Percentiles rank a stretch among this genome's conserved stretches.
Evolutionary conservation across 2,329 filamentous ascomycete genomes (phyloP).

Genomic region (Penicillium sumatraense): DNA sequence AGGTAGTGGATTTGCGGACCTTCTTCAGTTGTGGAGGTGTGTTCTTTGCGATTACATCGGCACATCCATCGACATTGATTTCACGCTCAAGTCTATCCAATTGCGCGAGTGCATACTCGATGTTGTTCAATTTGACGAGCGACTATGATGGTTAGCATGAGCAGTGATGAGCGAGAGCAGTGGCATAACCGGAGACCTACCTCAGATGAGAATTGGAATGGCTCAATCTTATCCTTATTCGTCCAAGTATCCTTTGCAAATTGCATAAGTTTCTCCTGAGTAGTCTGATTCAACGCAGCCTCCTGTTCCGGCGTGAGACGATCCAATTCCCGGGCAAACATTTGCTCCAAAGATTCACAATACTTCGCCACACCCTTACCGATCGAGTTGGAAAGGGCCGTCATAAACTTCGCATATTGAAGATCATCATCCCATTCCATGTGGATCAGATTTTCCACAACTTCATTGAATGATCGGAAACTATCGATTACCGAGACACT

Average conservation of each 20-base stretch:
- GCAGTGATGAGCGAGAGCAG: no score
- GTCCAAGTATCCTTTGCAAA: slow-evolving; percentile 93
- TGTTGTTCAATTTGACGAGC: slow-evolving; percentile 96
- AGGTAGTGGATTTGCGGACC: slow-evolving; percentile 76
- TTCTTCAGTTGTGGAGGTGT: slow-evolving; percentile 72
- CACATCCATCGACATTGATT: slow-evolving; percentile 90
- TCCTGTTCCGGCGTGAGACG: slow-evolving; percentile 85
- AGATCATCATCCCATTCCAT: slow-evolving; percentile 92
- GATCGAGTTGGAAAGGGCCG: slow-evolving; percentile 82
- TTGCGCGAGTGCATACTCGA: slow-evolving; percentile 91
- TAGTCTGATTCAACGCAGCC: slow-evolving; percentile 74
- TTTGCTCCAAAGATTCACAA: slow-evolving; percentile 86
- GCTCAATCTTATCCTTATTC: slow-evolving; percentile 89
- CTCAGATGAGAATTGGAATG: slow-evolving; percentile 95
- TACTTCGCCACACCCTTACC: slow-evolving; percentile 83
- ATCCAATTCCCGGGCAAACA: slow-evolving; percentile 91
- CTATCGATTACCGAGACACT: slow-evolving; percentile 93
- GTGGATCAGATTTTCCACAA: slow-evolving; percentile 81
- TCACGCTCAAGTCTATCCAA: slow-evolving; percentile 86
- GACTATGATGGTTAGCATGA: slow-evolving; percentile 63
- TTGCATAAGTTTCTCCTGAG: slow-evolving; percentile 91
- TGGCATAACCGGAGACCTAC: slow-evolving; percentile 58
- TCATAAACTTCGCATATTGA: slow-evolving; percentile 97
- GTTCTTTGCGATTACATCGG: slow-evolving; percentile 75
- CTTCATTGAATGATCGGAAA: slow-evolving; percentile 91